Conservation (phyloP, 2,329 filamentous ascomycete species). For the Mycosphaerella sp. region DNA sequence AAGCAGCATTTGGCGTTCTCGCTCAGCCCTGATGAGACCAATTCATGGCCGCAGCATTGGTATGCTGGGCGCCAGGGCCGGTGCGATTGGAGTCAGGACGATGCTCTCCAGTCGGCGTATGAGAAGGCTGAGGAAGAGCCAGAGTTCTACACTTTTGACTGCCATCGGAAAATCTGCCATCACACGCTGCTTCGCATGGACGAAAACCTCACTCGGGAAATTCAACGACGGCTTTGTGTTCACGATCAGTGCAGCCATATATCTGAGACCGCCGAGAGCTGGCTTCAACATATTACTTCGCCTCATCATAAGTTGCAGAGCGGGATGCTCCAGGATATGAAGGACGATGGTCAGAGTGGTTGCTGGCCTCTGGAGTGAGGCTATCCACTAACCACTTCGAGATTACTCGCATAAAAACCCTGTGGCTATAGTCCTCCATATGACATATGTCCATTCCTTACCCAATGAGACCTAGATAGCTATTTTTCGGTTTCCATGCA, state of each 20-base stretch:
- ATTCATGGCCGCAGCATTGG: slow-evolving; percentile 12
- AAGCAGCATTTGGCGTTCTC: slow-evolving; percentile 5
- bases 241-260: slow-evolving; percentile 18
- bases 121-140: background rate
- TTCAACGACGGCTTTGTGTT: slow-evolving; percentile 14
- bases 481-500: background rate
- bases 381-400: background rate
- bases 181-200: slow-evolving; percentile 11
- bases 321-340: background rate
- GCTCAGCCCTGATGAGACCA: background rate
- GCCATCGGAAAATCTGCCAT: slow-evolving; percentile 11
- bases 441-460: too few relatives aligned
- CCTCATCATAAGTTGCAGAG: slow-evolving; percentile 8
- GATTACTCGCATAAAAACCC: too few relatives aligned
- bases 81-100: slow-evolving; percentile 10
- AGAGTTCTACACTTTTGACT: slow-evolving; percentile 13
- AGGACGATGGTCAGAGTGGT: background rate
- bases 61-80: slow-evolving; percentile 9
- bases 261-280: slow-evolving; percentile 14
- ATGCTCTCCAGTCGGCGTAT: background rate
- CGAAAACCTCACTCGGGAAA: slow-evolving; percentile 10
- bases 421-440: too few relatives aligned
- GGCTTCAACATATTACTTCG: slow-evolving; percentile 15
- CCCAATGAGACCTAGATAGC: background rate
- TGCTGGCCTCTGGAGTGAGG: slow-evolving; percentile 6